Base-by-base conservation (phyloP, 768 basidiomycete species). In the Mycena venus region DNA sequence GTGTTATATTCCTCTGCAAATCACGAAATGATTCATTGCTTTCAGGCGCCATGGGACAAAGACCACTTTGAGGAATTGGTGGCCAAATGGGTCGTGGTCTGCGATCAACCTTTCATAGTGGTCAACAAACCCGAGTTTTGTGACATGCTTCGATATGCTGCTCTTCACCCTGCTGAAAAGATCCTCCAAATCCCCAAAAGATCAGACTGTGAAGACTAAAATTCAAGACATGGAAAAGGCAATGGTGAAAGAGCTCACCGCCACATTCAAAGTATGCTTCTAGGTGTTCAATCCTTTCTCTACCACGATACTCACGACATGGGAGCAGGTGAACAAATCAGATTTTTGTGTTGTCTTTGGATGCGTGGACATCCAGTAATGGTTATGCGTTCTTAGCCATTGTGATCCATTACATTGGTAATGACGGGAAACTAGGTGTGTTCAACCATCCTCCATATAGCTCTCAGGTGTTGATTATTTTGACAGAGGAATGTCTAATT, bases 401-500 rank as follows among this genome's bases (percentile, higher is more conserved):
- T 36, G 36, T 3, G 79, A 79, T 78, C 11, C 80, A 82, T 60
- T 83, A 79, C 40, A 68, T 80, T 7, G 79, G 36, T 0, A 80
- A 80, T 31, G 55, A 79, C 4, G 78, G 81, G 7, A 47, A 78
- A 31, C 64, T 78, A 12, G 77, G 80, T 81, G 44, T n/a, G 44
- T 47, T n/a, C 55, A 56, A 15, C 44, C 44, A 19, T 47, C 44
- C 44, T 47, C 44, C 44, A 19, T n/a, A n/a, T 47, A 47, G n/a
- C 17, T 47, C n/a, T n/a, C n/a, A 19, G 44, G 17, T 47, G 44
- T 47, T 47, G 44, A 27, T 59, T 36, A 36, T 7, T 36, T 36
- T 36, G 36, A 36, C 36, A 85, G 83, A 84, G 68, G 84, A 86
- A 64, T 38, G 82, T 1, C n/a, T n/a, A n/a, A n/a, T n/a, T n/a